Evolutionary conservation across 1,139 yeast genomes (phyloP), one percentile per base, ranked within the genome.

Genomic region (Yamadazyma diddensiae): DNA sequence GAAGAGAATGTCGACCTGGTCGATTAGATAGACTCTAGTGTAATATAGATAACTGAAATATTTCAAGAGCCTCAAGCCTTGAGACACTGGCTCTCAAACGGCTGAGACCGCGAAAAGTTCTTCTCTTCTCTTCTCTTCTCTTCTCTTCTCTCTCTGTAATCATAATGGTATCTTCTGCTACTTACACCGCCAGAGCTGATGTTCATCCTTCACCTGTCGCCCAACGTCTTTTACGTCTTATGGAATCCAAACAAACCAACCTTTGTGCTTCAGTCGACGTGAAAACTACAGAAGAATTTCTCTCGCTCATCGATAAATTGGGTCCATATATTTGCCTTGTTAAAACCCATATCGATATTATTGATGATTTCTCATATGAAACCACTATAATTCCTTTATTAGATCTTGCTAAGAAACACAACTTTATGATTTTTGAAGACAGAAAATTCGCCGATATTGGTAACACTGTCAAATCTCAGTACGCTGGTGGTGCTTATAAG

Each of bases 401-500:
- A 40, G 77, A 58, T 36, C 65, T 90, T 21, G 77, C 95, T 6
- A 62, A 73, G 46, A 84, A 85, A 53, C 92, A 88, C 62, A 75
- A 82, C 42, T 90, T 90, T 49, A 62, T 92, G 70, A 82, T 90
- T 43, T 90, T 90, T 53, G 98, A 90, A 62, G 98, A 90, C 62
- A 77, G 99, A 45, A 94, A 94, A 65, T 94, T 94, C 61, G 98
- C 98, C 18, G 99, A 94, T 59, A 94, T 94, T 50, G 99, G 99
- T n/a, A 87, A 88, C 52, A 94, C 98, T 1, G 98, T 92, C 32
- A 90, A 90, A 62, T 74, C 86, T 26, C 99, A 94, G 61, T 94
- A 92, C 60, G 67, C 82, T 25, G 86, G 94, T 26, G 99, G 99
- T 29, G 82, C 87, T 3, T 88, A 78, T 65, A 78, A 77, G 53